Evolutionary conservation across 169 alveolate genomes (phyloP).

Genomic region (Plasmodium ovale): DNA sequence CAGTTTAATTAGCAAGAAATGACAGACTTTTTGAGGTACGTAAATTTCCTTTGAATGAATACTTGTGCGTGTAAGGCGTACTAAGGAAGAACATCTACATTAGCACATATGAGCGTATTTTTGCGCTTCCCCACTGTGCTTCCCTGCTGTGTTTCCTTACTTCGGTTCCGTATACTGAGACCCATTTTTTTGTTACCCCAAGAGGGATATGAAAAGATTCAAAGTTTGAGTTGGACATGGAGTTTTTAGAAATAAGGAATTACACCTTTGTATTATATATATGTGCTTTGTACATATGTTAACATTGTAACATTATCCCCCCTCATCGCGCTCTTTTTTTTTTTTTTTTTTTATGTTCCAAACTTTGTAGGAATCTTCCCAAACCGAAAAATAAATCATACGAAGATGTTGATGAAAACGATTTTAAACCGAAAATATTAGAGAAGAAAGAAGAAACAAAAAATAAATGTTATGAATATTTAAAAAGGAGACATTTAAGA

Average conservation of each 20-base stretch:
- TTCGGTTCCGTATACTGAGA: no score
- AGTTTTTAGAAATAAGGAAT: no score
- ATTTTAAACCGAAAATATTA: neutral
- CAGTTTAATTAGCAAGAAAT: no score
- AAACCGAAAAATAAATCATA: constrained; percentile 31
- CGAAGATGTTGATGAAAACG: neutral
- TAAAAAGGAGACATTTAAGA: constrained; percentile 77
- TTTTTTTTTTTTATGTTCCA: neutral
- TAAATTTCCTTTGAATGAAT: neutral
- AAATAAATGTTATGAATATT: constrained; percentile 71
- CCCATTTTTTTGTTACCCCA: no score
- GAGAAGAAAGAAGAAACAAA: constrained; percentile 2
- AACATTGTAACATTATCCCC: neutral
- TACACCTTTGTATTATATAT: no score
- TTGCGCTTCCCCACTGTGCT: no score
- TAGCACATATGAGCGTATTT: neutral
- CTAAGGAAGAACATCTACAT: no score
- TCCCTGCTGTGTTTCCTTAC: no score
- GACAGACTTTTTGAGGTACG: constrained; percentile 72
- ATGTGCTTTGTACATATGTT: no score
- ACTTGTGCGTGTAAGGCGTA: no score
- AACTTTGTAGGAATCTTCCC: constrained; percentile 44
- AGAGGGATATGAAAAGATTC: no score
- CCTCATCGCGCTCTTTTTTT: neutral
- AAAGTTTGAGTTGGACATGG: no score